Percentiles rank a stretch among this genome's conserved stretches.
Conservation (phyloP, 768 basidiomycete species). For the Lepiota venenata region DNA sequence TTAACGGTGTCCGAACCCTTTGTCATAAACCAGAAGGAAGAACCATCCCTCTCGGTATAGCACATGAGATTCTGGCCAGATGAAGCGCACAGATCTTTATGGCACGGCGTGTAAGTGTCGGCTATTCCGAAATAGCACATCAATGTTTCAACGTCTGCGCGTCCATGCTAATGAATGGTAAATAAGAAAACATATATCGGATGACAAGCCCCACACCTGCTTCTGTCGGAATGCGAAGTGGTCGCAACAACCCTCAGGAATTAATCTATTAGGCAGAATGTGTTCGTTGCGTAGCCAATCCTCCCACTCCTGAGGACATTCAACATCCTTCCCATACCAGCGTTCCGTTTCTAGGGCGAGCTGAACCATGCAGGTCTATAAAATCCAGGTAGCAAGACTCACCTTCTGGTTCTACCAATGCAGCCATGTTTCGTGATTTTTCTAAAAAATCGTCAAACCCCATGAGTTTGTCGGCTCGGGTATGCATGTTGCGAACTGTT, state of each 20-base stretch:
- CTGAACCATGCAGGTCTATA: not conserved
- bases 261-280: conserved; percentile 49
- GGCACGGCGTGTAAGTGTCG: conserved; percentile 81
- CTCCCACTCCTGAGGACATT: conserved; percentile 65
- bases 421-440: conserved; percentile 31
- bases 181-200: not conserved
- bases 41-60: conserved; percentile 67
- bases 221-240: conserved; percentile 53
- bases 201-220: conserved; percentile 33
- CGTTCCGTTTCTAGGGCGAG: conserved; percentile 47
- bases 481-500: conserved; percentile 59
- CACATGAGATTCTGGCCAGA: conserved; percentile 89
- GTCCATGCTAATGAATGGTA: conserved; percentile 2
- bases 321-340: conserved; percentile 75
- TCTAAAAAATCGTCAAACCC: conserved; percentile 50
- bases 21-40: conserved; percentile 89
- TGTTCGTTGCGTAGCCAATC: conserved; percentile 48
- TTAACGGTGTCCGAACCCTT: conserved; percentile 49
- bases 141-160: conserved; percentile 58
- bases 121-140: conserved; percentile 86
- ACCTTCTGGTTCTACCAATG: conserved; percentile 38
- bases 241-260: conserved; percentile 55
- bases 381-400: conserved; percentile 9
- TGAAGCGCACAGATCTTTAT: conserved; percentile 83
- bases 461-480: conserved; percentile 51